Evolutionary conservation across 257 asterid species (phyloP).

Genomic region (Scutellaria baicalensis): DNA sequence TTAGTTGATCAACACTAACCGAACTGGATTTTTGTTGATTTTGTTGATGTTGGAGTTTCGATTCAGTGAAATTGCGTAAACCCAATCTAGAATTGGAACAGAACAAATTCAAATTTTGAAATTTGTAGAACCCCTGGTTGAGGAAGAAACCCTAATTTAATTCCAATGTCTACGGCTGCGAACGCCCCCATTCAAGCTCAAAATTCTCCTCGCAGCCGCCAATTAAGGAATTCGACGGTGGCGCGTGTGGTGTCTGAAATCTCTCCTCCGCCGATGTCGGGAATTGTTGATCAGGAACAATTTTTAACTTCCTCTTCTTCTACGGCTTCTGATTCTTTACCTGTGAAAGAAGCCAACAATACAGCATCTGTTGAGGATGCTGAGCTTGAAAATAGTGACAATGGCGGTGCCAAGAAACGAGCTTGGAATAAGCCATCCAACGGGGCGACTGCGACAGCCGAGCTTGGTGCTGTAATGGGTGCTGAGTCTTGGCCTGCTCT

Average conservation of each 20-base stretch:
- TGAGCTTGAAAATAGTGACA: constrained; percentile 33
- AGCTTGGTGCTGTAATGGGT: constrained; percentile 56
- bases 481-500: constrained; percentile 83
- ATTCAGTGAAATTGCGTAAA: background rate
- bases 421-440: constrained; percentile 62
- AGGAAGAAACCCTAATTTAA: constrained; percentile 12
- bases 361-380: constrained; percentile 7
- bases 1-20: constrained; percentile 3
- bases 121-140: background rate
- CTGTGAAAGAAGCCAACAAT: constrained; percentile 10
- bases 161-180: constrained; percentile 33
- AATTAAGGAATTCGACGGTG: constrained; percentile 14
- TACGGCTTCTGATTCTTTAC: constrained; percentile 26
- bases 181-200: constrained; percentile 12
- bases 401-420: constrained; percentile 37
- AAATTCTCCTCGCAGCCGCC: constrained; percentile 29
- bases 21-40: background rate
- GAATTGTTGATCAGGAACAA: constrained; percentile 24
- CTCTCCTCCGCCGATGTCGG: constrained; percentile 13
- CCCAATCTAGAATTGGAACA: constrained; percentile 1
- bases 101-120: background rate
- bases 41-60: constrained; percentile 9
- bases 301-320: constrained; percentile 15
- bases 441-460: constrained; percentile 37
- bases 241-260: constrained; percentile 15